Conservation (phyloP, 1,284 basidiomycete species). For the Cutaneotrichosporon cutaneum region DNA sequence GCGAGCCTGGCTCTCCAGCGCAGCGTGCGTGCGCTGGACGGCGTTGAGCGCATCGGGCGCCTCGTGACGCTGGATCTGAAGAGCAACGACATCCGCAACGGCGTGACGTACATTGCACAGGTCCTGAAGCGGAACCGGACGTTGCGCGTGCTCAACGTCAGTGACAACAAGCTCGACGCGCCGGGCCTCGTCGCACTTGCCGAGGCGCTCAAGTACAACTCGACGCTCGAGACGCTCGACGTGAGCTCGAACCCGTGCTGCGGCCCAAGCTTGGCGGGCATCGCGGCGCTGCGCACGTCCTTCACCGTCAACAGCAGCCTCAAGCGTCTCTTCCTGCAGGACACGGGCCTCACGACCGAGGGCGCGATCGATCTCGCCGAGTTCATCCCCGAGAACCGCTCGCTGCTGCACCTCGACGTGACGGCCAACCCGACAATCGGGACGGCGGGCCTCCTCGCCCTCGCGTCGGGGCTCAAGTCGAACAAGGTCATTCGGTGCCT, state of each 20-base stretch:
- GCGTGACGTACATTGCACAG: conserved; percentile 87
- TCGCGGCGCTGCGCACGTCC: conserved; percentile 82
- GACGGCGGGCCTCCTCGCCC: conserved; percentile 87
- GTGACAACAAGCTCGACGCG: conserved; percentile 89
- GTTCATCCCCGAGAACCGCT: conserved; percentile 86
- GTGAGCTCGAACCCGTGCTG: conserved; percentile 90
- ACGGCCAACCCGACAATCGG: conserved; percentile 73
- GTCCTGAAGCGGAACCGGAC: conserved; percentile 95
- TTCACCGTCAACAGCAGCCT: conserved; percentile 90
- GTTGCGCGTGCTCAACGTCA: conserved; percentile 86
- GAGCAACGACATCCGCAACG: conserved; percentile 84
- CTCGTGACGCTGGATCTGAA: conserved; percentile 85
- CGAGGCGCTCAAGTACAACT: conserved; percentile 96
- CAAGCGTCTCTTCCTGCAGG: conserved; percentile 86
- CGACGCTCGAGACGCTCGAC: conserved; percentile 89
- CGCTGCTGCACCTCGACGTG: conserved; percentile 83
- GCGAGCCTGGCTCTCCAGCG: conserved; percentile 55
- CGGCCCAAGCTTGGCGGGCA: conserved; percentile 79
- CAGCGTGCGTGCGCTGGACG: conserved; percentile 77
- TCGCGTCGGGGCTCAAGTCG: conserved; percentile 75
- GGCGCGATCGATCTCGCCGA: conserved; percentile 94
- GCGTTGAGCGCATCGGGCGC: conserved; percentile 76
- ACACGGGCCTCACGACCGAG: conserved; percentile 74
- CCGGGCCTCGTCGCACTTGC: conserved; percentile 76
- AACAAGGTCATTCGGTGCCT: conserved; percentile 87